These are phyloP conservation scores for Phyllosticta citribraziliensis DNA, from an alignment of 2,329 filamentous ascomycete genomes.

Conservation along the genomic window DNA sequence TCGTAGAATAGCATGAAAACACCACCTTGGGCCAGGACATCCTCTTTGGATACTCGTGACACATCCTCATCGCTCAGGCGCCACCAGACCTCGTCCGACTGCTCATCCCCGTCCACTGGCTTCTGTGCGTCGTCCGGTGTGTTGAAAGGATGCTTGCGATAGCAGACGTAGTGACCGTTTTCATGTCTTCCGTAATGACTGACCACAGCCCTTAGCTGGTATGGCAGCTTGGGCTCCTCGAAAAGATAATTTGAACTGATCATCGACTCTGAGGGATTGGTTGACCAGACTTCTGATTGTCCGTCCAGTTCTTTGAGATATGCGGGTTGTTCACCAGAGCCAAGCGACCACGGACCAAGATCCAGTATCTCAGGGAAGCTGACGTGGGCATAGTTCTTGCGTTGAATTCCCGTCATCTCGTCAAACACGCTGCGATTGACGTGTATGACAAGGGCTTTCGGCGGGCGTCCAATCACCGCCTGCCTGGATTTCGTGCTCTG, in stretches of 20 bases:
- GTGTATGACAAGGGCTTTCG: conserved; percentile 72
- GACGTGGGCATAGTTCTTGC: conserved; percentile 75
- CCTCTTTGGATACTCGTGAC: conserved; percentile 58
- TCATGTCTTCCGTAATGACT: conserved; percentile 88
- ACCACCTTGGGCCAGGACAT: conserved; percentile 64
- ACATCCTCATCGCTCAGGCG: conserved; percentile 85
- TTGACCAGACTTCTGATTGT: conserved; percentile 56
- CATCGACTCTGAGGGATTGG: conserved; percentile 63
- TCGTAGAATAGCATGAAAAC: conserved; percentile 99
- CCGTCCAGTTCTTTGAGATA: conserved; percentile 18
- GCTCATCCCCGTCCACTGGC: conserved; percentile 9
- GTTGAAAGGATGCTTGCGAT: conserved; percentile 54
- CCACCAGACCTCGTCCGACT: conserved; percentile 58
- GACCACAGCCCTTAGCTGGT: conserved; percentile 72
- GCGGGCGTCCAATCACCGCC: conserved; percentile 72
- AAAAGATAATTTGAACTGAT: conserved; percentile 37
- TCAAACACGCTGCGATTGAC: conserved; percentile 90
- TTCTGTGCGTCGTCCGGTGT: conserved; percentile 11
- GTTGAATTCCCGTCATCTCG: conserved; percentile 65
- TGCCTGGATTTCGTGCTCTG: conserved; percentile 82
- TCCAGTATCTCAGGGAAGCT: conserved; percentile 66
- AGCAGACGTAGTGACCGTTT: conserved; percentile 93
- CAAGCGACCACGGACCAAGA: conserved; percentile 76
- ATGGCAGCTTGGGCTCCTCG: conserved; percentile 40
- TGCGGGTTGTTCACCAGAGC: conserved; percentile 36